Percentiles rank a stretch among this genome's conserved stretches.
phyloP scores from a whole-genome alignment of 2,329 filamentous ascomycete genomes.

The Chrysosphaeria jannelii region DNA sequence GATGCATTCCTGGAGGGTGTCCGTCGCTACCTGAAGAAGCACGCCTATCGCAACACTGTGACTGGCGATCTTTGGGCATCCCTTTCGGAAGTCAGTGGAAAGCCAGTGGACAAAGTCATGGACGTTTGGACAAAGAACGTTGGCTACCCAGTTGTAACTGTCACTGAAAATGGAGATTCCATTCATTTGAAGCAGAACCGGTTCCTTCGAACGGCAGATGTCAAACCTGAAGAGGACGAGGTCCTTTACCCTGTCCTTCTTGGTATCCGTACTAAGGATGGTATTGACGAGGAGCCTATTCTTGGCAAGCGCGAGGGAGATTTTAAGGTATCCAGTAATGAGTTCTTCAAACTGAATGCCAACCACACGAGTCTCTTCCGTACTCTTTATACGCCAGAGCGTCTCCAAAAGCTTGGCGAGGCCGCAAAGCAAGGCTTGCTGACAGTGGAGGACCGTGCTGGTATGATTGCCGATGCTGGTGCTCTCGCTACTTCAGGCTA shows the following conservation, averaged over 20 bases:
- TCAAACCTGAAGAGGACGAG: slow-evolving; percentile 75
- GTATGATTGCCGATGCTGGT: slow-evolving; percentile 82
- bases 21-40: slow-evolving; percentile 72
- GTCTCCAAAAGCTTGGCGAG: slow-evolving; percentile 62
- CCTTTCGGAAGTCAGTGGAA: slow-evolving; percentile 64
- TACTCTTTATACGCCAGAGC: slow-evolving; percentile 59
- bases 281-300: slow-evolving; percentile 47
- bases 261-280: slow-evolving; percentile 56
- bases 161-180: slow-evolving; percentile 42
- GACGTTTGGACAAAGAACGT: slow-evolving; percentile 94
- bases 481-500: slow-evolving; percentile 73
- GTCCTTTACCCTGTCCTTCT: slow-evolving; percentile 76
- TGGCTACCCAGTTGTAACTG: slow-evolving; percentile 69
- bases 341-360: slow-evolving; percentile 93
- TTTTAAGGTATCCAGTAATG: slow-evolving; percentile 46
- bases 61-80: slow-evolving; percentile 79
- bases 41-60: slow-evolving; percentile 84
- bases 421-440: slow-evolving; percentile 58
- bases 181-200: slow-evolving; percentile 86
- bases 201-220: slow-evolving; percentile 73
- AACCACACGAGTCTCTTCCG: slow-evolving; percentile 84
- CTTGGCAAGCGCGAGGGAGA: slow-evolving; percentile 39
- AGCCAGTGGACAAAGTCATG: slow-evolving; percentile 73
- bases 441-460: slow-evolving; percentile 68
- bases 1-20: slow-evolving; percentile 82